A percentile compares a stretch with the other conserved stretches of the same genome.
Conservation (phyloP, 2,329 filamentous ascomycete species). For the Domatiomyces catenatus region DNA sequence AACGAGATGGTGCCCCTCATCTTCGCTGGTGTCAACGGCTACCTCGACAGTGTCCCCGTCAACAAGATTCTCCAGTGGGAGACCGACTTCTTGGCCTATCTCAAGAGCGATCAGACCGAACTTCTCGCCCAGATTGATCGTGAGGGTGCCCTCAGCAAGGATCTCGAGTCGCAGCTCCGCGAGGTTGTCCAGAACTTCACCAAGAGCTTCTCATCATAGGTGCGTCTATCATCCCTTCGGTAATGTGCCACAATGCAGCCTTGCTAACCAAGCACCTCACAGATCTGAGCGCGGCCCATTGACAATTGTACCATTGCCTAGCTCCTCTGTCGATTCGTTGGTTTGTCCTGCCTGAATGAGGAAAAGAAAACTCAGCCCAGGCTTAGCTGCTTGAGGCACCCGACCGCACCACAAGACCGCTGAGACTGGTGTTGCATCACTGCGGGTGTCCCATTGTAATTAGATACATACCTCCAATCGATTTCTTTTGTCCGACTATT, state of each 20-base stretch:
- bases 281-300: constrained; percentile 5
- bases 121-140: constrained; percentile 77
- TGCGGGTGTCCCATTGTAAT: constrained; percentile 13
- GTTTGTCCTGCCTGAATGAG: neutral
- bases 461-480: constrained; percentile 14
- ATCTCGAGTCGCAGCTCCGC: constrained; percentile 50
- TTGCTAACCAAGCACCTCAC: neutral
- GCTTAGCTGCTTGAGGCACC: constrained; percentile 6
- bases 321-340: constrained; percentile 3
- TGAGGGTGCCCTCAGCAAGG: constrained; percentile 93
- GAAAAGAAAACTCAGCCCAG: constrained; percentile 5
- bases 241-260: neutral
- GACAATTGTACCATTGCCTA: constrained; percentile 13
- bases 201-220: constrained; percentile 64
- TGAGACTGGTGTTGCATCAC: constrained; percentile 3
- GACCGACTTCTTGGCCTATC: constrained; percentile 79
- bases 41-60: constrained; percentile 78
- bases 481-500: constrained; percentile 7
- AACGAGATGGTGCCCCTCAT: constrained; percentile 99
- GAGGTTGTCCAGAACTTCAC: constrained; percentile 66
- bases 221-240: constrained; percentile 4
- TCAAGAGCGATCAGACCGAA: constrained; percentile 79
- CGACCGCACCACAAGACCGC: constrained; percentile 2
- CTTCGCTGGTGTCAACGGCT: constrained; percentile 97
- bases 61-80: constrained; percentile 87